phyloP scores from a whole-genome alignment of 2,329 filamentous ascomycete genomes.

The Cladophialophora carrionii region DNA sequence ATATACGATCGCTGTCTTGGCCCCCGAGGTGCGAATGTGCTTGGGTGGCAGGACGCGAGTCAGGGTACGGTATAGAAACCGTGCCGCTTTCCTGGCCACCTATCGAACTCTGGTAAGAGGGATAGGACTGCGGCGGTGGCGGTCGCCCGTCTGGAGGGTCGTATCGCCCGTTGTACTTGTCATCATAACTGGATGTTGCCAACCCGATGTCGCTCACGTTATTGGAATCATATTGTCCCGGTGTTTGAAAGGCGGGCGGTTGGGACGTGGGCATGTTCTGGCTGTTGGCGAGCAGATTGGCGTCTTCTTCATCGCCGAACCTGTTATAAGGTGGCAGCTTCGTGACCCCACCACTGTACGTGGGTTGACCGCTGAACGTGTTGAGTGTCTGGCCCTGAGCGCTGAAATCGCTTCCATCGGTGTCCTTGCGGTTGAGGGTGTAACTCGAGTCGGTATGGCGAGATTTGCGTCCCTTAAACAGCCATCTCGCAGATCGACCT shows the following conservation, averaged over 20 bases:
- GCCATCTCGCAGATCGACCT: conserved; percentile 76
- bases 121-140: conserved; percentile 6
- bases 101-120: conserved; percentile 13
- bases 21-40: conserved; percentile 6
- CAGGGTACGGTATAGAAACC: conserved; percentile 18
- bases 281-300: conserved; percentile 45
- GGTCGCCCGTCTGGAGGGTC: conserved; percentile 5
- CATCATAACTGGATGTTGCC: conserved; percentile 29
- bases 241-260: neutral
- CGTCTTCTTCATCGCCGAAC: conserved; percentile 44
- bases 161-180: conserved; percentile 22
- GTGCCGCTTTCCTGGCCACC: conserved; percentile 24
- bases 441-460: conserved; percentile 49
- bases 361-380: conserved; percentile 14
- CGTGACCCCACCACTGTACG: conserved; percentile 21
- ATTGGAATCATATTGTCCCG: conserved; percentile 14
- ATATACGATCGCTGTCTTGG: conserved; percentile 17
- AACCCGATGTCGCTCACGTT: conserved; percentile 34
- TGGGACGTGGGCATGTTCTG: conserved; percentile 14
- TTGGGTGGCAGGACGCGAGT: conserved; percentile 4
- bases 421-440: conserved; percentile 35
- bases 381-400: conserved; percentile 26
- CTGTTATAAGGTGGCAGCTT: conserved; percentile 19
- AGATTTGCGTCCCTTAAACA: conserved; percentile 71
- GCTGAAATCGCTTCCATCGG: conserved; percentile 21